Evolutionary conservation across 495 filamentous ascomycete genomes (phyloP), one percentile per base, ranked within the genome.

Genomic region (Amphirosellinia nigrospora): DNA sequence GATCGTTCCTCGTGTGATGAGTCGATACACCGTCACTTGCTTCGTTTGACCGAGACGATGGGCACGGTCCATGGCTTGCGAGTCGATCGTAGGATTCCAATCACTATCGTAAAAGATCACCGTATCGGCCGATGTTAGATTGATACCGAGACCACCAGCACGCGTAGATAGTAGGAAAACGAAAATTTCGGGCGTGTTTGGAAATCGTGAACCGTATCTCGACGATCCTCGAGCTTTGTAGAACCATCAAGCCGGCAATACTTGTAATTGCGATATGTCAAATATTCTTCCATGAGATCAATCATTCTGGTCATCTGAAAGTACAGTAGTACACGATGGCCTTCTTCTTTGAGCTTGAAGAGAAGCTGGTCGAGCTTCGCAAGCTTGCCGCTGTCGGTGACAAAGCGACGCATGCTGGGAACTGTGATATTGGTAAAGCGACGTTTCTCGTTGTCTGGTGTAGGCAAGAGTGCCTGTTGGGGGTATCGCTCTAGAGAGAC

Each of bases 251-350:
- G 88, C 23, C 96, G 92, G 69, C 95, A 94, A 83, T 98, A 99
- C 79, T 97, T 97, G 89, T 96, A 98, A 81, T 98, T 97, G 73
- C 96, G 91, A 82, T 97, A 98, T 4, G 96, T 98, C 48, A 99
- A 86, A 76, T 98, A 99, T 80, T 99, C 96, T 75, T 99, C 96
- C 91, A 98, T 98, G 43, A 99, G 83, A 76, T 99, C 96, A 77
- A 99, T 98, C 96, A 99, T 99, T 73, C 92, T 90, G n/a, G 96
- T 99, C 96, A 99, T 99, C 82, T 99, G 96, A 90, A 99, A 99
- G 85, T 99, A 99, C n/a, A 99, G 85, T 9, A 99, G 88, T 21
- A 99, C 96, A 75, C 96, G 94, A 74, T 99, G 96, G 53, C 92
- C 92, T 53, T 90, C 92, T 64, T 94, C 90, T 84, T 98, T 99